phyloP scores from a whole-genome alignment of 345 rosid genomes.

The Gossypium bickii region DNA sequence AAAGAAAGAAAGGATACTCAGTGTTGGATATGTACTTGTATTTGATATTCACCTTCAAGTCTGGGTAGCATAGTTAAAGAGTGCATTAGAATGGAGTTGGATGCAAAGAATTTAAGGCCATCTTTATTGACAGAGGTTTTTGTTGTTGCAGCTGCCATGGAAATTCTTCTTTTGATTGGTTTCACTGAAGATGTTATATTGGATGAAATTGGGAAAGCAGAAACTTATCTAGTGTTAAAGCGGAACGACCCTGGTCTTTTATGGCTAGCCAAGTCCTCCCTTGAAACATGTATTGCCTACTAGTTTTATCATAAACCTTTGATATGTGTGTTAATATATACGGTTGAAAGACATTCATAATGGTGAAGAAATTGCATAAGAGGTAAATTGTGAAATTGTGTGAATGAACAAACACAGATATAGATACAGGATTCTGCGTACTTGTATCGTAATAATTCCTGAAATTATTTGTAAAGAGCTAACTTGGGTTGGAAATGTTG shows the following conservation, averaged over 20 bases:
- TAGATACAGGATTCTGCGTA: neutral
- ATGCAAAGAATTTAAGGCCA: neutral
- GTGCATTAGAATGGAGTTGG: neutral
- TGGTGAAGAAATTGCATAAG: neutral
- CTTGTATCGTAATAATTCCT: neutral
- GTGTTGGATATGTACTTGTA: neutral
- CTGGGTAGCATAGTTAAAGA: neutral
- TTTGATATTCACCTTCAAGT: neutral
- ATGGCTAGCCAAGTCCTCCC: conserved; percentile 87
- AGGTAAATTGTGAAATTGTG: neutral
- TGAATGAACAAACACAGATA: neutral
- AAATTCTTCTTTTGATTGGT: conserved; percentile 67
- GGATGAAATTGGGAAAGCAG: conserved; percentile 49
- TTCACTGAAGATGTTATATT: conserved; percentile 58
- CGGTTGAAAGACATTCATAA: neutral
- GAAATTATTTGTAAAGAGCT: neutral
- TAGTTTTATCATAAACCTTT: conserved; percentile 14
- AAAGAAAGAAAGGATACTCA: neutral
- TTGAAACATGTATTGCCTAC: conserved; percentile 48
- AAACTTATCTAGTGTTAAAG: conserved; percentile 66
- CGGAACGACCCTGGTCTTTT: conserved; percentile 83
- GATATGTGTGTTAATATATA: neutral
- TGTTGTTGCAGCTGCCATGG: conserved; percentile 66
- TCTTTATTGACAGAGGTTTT: neutral
- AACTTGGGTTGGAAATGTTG: neutral